Percentiles rank a stretch among this genome's conserved stretches.
These are phyloP conservation scores for Akanthomyces muscarius DNA, from an alignment of 2,329 filamentous ascomycete genomes.

Conservation along the genomic window DNA sequence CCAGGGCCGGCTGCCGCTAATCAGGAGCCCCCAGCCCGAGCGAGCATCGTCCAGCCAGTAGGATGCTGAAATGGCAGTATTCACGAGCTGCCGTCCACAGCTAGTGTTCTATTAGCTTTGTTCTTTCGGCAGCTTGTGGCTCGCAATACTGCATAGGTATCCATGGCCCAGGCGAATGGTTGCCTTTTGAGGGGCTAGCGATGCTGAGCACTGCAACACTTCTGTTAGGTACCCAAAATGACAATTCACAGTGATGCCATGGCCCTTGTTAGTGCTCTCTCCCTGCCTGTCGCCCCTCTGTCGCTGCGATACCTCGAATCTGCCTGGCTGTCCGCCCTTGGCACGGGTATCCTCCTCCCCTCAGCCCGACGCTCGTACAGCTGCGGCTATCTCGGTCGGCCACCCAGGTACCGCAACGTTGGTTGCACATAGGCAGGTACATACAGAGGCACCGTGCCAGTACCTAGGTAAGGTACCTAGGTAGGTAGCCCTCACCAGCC, in stretches of 20 bases:
- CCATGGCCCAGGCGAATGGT: not conserved
- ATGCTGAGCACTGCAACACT: too few relatives aligned
- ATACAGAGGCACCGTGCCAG: not conserved
- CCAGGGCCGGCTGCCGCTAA: conserved; percentile 14
- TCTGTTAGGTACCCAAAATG: too few relatives aligned
- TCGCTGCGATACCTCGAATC: conserved; percentile 1
- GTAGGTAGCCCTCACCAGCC: not conserved
- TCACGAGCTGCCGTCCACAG: conserved; percentile 4
- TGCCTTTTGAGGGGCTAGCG: not conserved
- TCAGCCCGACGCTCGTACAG: conserved; percentile 2
- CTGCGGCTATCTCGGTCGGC: not conserved
- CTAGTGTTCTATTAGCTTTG: not conserved
- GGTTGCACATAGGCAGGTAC: not conserved
- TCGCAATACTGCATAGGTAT: not conserved
- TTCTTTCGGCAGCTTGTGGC: not conserved
- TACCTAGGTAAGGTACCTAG: not conserved
- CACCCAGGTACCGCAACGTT: not conserved
- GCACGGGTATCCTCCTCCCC: not conserved
- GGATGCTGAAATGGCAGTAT: not conserved
- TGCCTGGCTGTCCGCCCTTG: not conserved
- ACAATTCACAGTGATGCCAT: too few relatives aligned
- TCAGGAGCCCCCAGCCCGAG: conserved; percentile 9
- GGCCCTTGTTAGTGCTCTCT: not conserved
- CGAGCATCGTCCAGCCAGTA: conserved; percentile 9
- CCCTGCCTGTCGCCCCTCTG: not conserved